Evolutionary conservation across 306 rosid species (phyloP), one percentile per base, ranked within the genome.

Genomic region (Fragaria ananassa): DNA sequence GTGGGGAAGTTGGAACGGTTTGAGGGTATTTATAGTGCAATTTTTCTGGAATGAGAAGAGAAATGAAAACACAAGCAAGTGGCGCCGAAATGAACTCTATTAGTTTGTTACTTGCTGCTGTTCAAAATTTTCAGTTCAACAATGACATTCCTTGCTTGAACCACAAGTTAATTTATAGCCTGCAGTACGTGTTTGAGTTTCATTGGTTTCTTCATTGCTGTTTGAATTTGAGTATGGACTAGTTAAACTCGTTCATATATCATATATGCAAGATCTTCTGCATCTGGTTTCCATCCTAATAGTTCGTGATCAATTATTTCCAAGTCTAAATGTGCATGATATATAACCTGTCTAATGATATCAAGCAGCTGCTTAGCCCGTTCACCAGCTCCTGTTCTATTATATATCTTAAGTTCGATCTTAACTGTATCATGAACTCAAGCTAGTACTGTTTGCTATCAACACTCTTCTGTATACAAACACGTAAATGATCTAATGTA

Each of bases 1-100:
- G 62, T 72, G 64, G 29, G 29, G 69, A 60, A 78, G 57, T 60
- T 68, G 73, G 5, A 78, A 69, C 58, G 77, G 77, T 74, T 70
- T 68, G 17, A 8, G 8, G 62, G 80, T 78, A 82, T 74, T 60
- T 82, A 82, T 74, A 74, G 45, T 35, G 39, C 8, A 10, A 0
- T 60, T 60, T 27, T 60, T 17, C n/a, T 27, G 39, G 39, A 6
- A 25, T 39, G 41, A 61, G 66, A 5, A 60, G 37, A 29, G 5
- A 60, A 12, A 10, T 11, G 66, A 58, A 58, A 10, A 14, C 23
- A 50, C 34, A 45, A 34, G 75, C 70, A 60, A 23, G 23, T 14
- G 5, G 54, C 76, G 54, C 72, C 76, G 65, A 70, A 47, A 17
- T 70, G 54, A 61, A 58, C 65, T 23, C 54, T 68, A 53, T 37